Evolutionary conservation across 306 rosid species (phyloP).

Genomic region (Potentilla sterilis): DNA sequence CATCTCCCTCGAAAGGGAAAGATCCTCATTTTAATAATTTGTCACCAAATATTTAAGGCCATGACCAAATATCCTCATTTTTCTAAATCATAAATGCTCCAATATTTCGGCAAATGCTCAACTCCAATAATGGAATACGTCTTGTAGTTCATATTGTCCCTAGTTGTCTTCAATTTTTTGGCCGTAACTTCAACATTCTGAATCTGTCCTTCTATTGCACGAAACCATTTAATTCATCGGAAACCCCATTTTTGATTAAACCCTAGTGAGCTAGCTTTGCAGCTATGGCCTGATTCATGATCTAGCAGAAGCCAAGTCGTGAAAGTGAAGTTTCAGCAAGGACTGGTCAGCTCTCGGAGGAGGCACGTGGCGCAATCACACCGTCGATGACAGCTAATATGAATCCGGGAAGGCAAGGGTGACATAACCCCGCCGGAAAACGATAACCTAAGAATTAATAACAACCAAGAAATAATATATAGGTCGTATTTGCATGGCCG

Average conservation of each 20-base stretch:
- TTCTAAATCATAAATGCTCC: constrained; percentile 31
- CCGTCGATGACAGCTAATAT: constrained; percentile 54
- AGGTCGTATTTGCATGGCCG: neutral
- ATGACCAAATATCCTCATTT: neutral
- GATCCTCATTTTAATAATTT: neutral
- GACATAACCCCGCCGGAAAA: constrained; percentile 49
- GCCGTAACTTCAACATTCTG: neutral
- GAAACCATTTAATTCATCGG: neutral
- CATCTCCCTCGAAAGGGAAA: neutral
- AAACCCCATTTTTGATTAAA: neutral
- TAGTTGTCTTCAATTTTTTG: neutral
- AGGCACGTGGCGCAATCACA: constrained; percentile 50
- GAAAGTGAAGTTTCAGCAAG: constrained; percentile 32
- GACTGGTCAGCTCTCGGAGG: neutral
- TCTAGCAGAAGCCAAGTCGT: constrained; percentile 27
- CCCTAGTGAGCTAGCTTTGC: neutral
- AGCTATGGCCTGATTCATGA: neutral
- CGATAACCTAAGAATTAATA: constrained; percentile 20
- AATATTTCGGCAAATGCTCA: constrained; percentile 35
- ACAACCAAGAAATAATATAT: neutral
- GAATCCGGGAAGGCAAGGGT: constrained; percentile 40
- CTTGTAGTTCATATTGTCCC: neutral
- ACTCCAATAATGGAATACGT: constrained; percentile 45
- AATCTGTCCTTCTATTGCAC: neutral
- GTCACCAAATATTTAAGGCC: neutral